Evolutionary conservation across 2,329 filamentous ascomycete species (phyloP), one percentile per base, ranked within the genome.

Genomic region (Verticillium dahliae): DNA sequence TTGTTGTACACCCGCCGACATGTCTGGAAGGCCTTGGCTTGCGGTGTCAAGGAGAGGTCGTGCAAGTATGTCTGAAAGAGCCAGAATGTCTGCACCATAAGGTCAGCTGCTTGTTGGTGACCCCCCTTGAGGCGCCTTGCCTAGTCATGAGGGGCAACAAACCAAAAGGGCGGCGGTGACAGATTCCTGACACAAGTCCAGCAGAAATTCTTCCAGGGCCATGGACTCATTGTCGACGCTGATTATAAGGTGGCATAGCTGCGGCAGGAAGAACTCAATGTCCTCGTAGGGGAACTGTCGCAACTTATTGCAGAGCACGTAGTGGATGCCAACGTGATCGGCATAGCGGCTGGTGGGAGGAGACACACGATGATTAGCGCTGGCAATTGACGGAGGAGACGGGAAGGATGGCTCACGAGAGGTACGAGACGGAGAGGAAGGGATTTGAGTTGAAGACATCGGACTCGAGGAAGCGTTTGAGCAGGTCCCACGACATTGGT

Each of bases 361-460:
- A 35, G 38, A 61, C 50, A 57, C 39, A 22, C 62, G 56, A 61
- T 64, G 56, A 60, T 64, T 58, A 67, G 58, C 57, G 18, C 39
- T 58, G 57, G 22, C 52, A 64, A 65, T 68, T 63, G 65, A 66
- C 14, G 33, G 54, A 11, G 27, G 13, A 64, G 63, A 61, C 57
- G 10, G 5, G 38, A 2, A 52, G 6, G 11, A n/a, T 15, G 66
- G 81, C 88, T 85, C 81, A 94, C 90, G 90, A 91, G 72, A 95
- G 86, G 78, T 95, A 95, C 67, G 90, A 91, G 74, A 95, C 91
- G 65, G 90, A 90, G 76, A 95, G 87, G 76, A 92, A 94, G 66
- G 91, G 90, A 78, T 94, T 89, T 79, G 90, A 89, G 81, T 93
- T 94, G 84, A 95, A 95, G 81, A 95, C 90, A 82, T 95, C 91